Base-by-base conservation (phyloP, 306 rosid genomes). In the Vigna reflexopilosa region DNA sequence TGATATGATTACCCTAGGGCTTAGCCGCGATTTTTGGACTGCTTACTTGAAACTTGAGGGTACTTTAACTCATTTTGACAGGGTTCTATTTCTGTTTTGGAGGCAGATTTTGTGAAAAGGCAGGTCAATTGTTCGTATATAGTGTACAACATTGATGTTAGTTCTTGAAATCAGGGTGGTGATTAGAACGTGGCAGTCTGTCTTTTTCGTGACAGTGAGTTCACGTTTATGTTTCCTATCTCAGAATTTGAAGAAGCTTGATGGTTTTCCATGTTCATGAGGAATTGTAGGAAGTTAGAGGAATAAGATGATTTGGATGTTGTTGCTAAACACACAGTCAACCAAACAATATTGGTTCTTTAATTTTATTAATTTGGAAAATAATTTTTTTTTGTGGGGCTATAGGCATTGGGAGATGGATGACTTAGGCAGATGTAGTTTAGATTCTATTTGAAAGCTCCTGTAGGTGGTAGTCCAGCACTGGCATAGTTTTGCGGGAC, bases 171-270 rank as follows among this genome's bases (percentile, higher is more conserved):
- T 17, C 38, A 58, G 38, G 66, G 50, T 24, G 17, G 16, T 15
- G 47, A 13, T 73, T 55, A 42, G 50, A 45, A 12, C 16, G 12
- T 45, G 3, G n/a, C 59, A 62, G 14, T 77, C 40, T 19, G 50
- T 57, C 15, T 45, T 68, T 62, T 30, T 67, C 28, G 6, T 32
- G 76, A 30, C 16, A 49, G 42, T 36, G 36, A 77, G 36, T 49
- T 75, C 77, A 59, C 67, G 15, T 77, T 77, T 54, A 19, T 40
- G 40, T 58, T 70, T 51, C 36, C 44, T 50, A 45, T 76, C 26
- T 45, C 8, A n/a, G 38, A 61, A 5, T 34, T 78, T 50, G 58
- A 58, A 42, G 63, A 24, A 77, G 71, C 55, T 34, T 54, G 49
- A 70, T 70, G 38, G 58, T 64, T 61, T 26, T 72, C 19, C 32